phyloP scores from a whole-genome alignment of 495 filamentous ascomycete species.

The Penicillium salamii region DNA sequence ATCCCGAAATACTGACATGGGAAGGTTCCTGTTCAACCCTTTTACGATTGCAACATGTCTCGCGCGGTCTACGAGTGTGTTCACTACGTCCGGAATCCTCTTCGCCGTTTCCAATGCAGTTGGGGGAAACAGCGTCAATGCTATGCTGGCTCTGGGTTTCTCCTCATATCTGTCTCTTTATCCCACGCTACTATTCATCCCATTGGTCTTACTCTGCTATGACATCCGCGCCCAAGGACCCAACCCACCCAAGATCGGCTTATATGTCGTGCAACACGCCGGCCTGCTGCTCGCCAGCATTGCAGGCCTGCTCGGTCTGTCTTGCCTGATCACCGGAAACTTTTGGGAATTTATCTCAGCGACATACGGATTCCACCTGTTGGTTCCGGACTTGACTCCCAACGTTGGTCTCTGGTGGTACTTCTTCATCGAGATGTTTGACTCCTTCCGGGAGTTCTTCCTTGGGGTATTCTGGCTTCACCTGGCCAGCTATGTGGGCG shows the following conservation, averaged over 20 bases:
- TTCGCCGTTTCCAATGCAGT: constrained; percentile 81
- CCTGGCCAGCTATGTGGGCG: constrained; percentile 81
- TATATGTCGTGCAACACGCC: constrained; percentile 53
- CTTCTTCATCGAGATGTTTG: constrained; percentile 99
- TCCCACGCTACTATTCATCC: constrained; percentile 80
- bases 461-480: constrained; percentile 97
- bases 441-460: constrained; percentile 96
- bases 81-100: constrained; percentile 85
- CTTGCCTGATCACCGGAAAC: constrained; percentile 69
- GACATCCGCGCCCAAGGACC: constrained; percentile 52
- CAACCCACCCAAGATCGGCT: constrained; percentile 18
- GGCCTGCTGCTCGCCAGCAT: constrained; percentile 44
- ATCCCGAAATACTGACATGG: constrained; percentile 9
- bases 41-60: constrained; percentile 92
- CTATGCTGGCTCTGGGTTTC: constrained; percentile 82
- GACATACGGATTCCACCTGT: constrained; percentile 88
- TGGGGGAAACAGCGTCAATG: constrained; percentile 65
- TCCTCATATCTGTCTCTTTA: constrained; percentile 91
- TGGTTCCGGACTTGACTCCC: constrained; percentile 88
- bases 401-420: constrained; percentile 99
- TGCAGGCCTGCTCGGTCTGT: constrained; percentile 63
- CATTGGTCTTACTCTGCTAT: constrained; percentile 77
- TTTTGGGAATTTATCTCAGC: constrained; percentile 83
- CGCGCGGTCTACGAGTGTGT: constrained; percentile 85
- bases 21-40: constrained; percentile 87